Base-by-base conservation (phyloP, 768 basidiomycete species). In the Lentinula guzmanii region DNA sequence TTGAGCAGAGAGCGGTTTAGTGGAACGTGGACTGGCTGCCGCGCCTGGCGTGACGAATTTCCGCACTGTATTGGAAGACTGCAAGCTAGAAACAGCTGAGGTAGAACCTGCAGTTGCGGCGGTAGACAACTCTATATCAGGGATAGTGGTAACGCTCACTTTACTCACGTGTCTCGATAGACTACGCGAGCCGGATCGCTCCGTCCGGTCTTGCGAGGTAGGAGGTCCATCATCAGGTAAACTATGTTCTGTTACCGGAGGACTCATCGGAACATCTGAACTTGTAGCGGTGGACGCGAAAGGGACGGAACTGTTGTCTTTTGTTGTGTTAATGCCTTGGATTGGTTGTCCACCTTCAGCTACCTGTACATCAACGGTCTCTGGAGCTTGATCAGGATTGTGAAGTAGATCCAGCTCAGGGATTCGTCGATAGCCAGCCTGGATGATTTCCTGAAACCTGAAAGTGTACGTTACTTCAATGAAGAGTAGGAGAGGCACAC, bases 391-490 rank as follows among this genome's bases (percentile, higher is more conserved):
- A 5, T 18, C 41, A 41, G 24, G 39, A 28, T 24, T 54, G 16
- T 21, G 53, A 21, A 33, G 24, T 10, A 11, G 5, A 13, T 11
- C 24, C 13, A 16, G 60, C 59, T 57, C 37, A 39, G 37, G 59
- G 55, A 56, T 41, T 65, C 64, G 64, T 10, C 86, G 80, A 68
- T 87, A 93, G 0, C 85, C 91, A 0, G 79, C 79, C 67, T 92
- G 90, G 3, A 93, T 78, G 9, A 90, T 72, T 2, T 84, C 83
- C 45, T 79, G 79, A 67, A 82, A 86, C 35, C 79, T 80, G 52
- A 6, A 53, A 9, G 37, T 39, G 7, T 9, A 28, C 4, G 11
- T 21, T 2, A 33, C 33, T 42, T 8, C 6, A 15, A 18, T 33
- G 5, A 34, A 28, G 16, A 52, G 15, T 28, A 28, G 6, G 34